These are phyloP conservation scores for Chaetomiaceae sp. DNA, from an alignment of 2,329 filamentous ascomycete species.

Conservation along the genomic window DNA sequence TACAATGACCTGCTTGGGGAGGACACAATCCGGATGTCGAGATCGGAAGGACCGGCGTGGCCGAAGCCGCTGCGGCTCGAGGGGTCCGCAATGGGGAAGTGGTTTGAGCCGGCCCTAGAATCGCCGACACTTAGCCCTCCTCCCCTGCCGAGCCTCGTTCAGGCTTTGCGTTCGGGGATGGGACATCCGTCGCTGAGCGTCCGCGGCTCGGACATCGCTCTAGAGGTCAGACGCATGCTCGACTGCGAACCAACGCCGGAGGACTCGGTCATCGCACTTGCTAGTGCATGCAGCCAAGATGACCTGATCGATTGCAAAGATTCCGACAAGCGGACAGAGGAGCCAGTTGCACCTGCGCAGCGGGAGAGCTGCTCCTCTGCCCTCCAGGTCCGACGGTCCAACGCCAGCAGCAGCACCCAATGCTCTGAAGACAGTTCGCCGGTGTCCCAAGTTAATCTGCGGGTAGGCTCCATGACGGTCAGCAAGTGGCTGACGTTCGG, in stretches of 20 bases:
- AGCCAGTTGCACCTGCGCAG: conserved; percentile 14
- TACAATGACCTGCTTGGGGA: conserved; percentile 85
- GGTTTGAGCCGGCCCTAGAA: conserved; percentile 38
- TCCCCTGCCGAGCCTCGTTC: conserved; percentile 31
- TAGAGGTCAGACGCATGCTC: conserved; percentile 48
- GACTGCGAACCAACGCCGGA: conserved; percentile 39
- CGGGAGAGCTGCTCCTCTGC: conserved; percentile 22
- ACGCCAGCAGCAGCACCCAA: conserved; percentile 43
- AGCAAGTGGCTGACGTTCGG: conserved; percentile 87
- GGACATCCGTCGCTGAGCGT: conserved; percentile 45
- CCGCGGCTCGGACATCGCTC: conserved; percentile 52
- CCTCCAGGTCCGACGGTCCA: conserved; percentile 38
- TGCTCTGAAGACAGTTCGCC: conserved; percentile 57
- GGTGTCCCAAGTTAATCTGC: conserved; percentile 67
- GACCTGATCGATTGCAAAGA: conserved; percentile 33
- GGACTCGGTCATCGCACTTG: conserved; percentile 41
- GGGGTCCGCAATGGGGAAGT: conserved; percentile 39
- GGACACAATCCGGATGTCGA: conserved; percentile 41
- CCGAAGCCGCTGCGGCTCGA: conserved; percentile 52
- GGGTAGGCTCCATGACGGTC: conserved; percentile 76
- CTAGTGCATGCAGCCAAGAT: conserved; percentile 40
- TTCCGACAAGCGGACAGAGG: conserved; percentile 23
- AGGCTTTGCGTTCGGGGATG: conserved; percentile 30
- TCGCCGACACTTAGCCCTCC: conserved; percentile 44
- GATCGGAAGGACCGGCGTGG: conserved; percentile 51